Base-by-base conservation (phyloP, 495 filamentous ascomycete species). In the Xylaria castorea region DNA sequence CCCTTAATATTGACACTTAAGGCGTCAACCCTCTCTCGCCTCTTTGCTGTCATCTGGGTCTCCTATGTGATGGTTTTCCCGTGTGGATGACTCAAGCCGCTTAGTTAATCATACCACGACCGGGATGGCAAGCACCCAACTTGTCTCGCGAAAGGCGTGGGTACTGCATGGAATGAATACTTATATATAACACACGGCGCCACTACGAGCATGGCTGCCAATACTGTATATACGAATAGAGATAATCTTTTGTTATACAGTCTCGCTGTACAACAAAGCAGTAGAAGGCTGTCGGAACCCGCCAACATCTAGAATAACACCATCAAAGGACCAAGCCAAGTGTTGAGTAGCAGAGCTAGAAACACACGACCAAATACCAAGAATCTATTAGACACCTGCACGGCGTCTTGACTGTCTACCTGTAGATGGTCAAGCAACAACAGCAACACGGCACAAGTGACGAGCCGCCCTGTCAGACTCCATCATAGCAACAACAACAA, bases 131-230 rank as follows among this genome's bases (percentile, higher is more conserved):
- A 44, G 44, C 34, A 68, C 46, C 32, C 14, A 66, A 46, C 66
- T 57, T 42, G 48, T 42, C 48, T 57, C 50, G 66, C 50, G 50
- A 68, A 68, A 68, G 66, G 48, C 66, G 66, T 68, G 65, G 34
- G 32, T n/a, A 12, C 65, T 67, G 20, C 36, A 67, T 67, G 20
- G 44, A 44, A 67, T 18, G 18, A 50, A 30, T 57, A n/a, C n/a
- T n/a, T n/a, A 68, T 57, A 68, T 68, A 68, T 55, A 68, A 25
- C 22, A 30, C 64, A 42, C 50, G 50, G 50, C 30, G 66, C 66
- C 50, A 30, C 48, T 22, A 44, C 36, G 12, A 42, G 20, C 34
- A 57, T 40, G 18, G 36, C 36, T 30, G 50, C n/a, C 12, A 68
- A 40, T 16, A n/a, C 20, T 42, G 38, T 42, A 42, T 12, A 42